Conservation (phyloP, 202 grass and related monocot genomes). For the Bolboschoenoplectus hybrid region DNA sequence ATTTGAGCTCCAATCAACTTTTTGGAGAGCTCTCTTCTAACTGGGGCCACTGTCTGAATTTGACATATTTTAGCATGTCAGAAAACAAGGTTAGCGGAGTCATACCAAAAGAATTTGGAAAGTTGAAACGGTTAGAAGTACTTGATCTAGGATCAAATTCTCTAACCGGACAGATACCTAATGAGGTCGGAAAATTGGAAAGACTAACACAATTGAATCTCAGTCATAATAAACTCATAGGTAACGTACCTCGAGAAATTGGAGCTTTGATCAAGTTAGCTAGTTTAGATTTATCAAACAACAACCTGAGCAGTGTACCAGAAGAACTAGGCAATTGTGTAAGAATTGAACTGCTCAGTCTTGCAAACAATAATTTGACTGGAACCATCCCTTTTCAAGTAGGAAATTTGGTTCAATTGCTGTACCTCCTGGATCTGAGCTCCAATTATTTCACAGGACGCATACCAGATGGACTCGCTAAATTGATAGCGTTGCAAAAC, state of each 20-base stretch:
- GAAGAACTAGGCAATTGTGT: slow-evolving; percentile 28
- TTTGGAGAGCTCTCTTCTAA: slow-evolving; percentile 22
- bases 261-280: not conserved
- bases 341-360: not conserved
- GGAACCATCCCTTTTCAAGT: slow-evolving; percentile 37
- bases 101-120: slow-evolving; percentile 24
- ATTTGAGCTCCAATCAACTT: slow-evolving; percentile 35
- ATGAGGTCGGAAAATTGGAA: slow-evolving; percentile 8
- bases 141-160: slow-evolving; percentile 39
- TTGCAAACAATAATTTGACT: slow-evolving; percentile 40
- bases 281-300: slow-evolving; percentile 25
- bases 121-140: not conserved
- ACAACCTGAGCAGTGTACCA: slow-evolving; percentile 43
- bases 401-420: slow-evolving; percentile 28
- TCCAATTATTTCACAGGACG: slow-evolving; percentile 34
- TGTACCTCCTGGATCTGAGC: slow-evolving; percentile 41
- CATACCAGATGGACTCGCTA: not conserved
- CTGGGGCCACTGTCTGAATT: slow-evolving; percentile 30
- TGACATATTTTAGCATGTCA: slow-evolving; percentile 17
- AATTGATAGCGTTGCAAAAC: slow-evolving; percentile 10
- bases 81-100: slow-evolving; percentile 33
- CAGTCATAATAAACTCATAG: slow-evolving; percentile 31
- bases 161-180: slow-evolving; percentile 24
- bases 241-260: slow-evolving; percentile 43
- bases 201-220: slow-evolving; percentile 10